phyloP scores from a whole-genome alignment of 495 filamentous ascomycete genomes.

The Neurospora sp. region DNA sequence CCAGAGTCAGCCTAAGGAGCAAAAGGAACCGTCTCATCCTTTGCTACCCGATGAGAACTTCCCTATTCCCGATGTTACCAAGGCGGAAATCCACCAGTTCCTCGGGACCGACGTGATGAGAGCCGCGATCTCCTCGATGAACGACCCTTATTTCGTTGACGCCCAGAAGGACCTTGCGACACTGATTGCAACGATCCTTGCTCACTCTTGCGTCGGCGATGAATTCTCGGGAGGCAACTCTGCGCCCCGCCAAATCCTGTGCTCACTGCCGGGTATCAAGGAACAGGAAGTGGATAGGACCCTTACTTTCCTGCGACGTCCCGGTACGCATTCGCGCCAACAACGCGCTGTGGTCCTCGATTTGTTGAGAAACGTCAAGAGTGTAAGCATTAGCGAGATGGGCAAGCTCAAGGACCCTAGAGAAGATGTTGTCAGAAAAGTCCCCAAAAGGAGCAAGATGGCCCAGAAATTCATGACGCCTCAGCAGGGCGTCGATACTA shows the following conservation, averaged over 20 bases:
- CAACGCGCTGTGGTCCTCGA: slow-evolving; percentile 81
- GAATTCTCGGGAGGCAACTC: slow-evolving; percentile 40
- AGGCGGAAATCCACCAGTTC: slow-evolving; percentile 75
- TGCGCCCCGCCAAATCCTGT: slow-evolving; percentile 45
- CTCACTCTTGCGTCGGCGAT: slow-evolving; percentile 41
- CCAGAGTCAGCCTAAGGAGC: neutral
- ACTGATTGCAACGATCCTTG: slow-evolving; percentile 76
- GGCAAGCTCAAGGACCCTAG: slow-evolving; percentile 58
- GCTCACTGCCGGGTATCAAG: slow-evolving; percentile 45
- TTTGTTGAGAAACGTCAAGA: slow-evolving; percentile 72
- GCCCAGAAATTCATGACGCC: slow-evolving; percentile 46
- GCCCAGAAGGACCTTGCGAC: slow-evolving; percentile 86
- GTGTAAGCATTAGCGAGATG: slow-evolving; percentile 84
- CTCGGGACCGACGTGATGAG: slow-evolving; percentile 76
- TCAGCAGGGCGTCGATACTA: neutral
- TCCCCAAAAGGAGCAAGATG: slow-evolving; percentile 39
- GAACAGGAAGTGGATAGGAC: slow-evolving; percentile 47
- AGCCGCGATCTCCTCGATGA: slow-evolving; percentile 74
- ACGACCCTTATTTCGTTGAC: slow-evolving; percentile 94
- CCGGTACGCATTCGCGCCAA: slow-evolving; percentile 49
- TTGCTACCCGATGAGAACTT: slow-evolving; percentile 21
- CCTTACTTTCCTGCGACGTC: slow-evolving; percentile 44
- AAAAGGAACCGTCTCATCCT: neutral
- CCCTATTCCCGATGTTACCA: slow-evolving; percentile 37
- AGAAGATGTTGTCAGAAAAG: slow-evolving; percentile 5